These are phyloP conservation scores for Allodekkera sacchari DNA, from an alignment of 805 yeast species.

Conservation along the genomic window DNA sequence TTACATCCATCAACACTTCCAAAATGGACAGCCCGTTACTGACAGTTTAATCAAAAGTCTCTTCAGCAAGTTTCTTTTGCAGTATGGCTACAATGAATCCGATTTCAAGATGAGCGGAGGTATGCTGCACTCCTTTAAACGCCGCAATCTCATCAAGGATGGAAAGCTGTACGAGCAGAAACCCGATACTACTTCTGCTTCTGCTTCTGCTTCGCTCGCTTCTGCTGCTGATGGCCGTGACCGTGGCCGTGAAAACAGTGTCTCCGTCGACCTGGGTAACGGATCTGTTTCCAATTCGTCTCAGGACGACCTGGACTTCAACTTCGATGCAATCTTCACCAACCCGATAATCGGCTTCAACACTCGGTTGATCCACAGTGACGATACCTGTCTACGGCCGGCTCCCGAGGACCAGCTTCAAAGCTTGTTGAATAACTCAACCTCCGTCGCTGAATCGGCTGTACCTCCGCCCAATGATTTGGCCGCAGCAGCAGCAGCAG, in stretches of 20 bases:
- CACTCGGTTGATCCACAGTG: slow-evolving; percentile 29
- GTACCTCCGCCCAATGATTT: slow-evolving; percentile 1
- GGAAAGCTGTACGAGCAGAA: slow-evolving; percentile 6
- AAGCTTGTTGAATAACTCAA: background rate
- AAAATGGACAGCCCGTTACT: slow-evolving; percentile 15
- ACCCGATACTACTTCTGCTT: background rate
- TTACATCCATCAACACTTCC: slow-evolving; percentile 11
- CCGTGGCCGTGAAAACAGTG: background rate
- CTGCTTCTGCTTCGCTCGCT: background rate
- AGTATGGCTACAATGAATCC: slow-evolving; percentile 16
- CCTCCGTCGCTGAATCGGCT: background rate
- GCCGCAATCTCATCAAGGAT: slow-evolving; percentile 17
- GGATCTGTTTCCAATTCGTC: too few relatives aligned
- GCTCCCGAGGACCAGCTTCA: too few relatives aligned
- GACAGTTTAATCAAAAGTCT: slow-evolving; percentile 19
- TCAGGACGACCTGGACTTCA: slow-evolving; percentile 15
- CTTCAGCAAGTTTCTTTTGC: slow-evolving; percentile 10
- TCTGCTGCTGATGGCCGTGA: background rate
- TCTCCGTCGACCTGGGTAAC: too few relatives aligned
- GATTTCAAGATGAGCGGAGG: slow-evolving; percentile 24
- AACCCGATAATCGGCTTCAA: slow-evolving; percentile 24
- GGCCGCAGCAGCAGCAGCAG: slow-evolving; percentile 3
- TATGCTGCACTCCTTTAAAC: slow-evolving; percentile 27
- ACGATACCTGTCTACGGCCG: slow-evolving; percentile 24
- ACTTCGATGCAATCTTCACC: slow-evolving; percentile 22